These are phyloP conservation scores for Canavalia gladiata DNA, from an alignment of 306 rosid genomes.

Conservation along the genomic window DNA sequence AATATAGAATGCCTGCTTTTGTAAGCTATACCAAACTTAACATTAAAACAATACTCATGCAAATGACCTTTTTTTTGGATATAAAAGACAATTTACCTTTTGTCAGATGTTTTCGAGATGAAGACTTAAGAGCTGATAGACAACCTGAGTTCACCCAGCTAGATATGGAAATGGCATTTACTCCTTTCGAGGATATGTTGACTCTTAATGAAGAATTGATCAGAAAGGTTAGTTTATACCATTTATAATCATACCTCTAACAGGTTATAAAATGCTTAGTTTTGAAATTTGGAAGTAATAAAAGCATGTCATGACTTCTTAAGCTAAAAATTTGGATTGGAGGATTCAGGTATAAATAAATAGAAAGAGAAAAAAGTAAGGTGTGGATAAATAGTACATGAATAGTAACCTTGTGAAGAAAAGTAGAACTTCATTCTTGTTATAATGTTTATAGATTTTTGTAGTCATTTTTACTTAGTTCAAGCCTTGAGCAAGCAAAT, in stretches of 20 bases:
- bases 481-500: too few relatives aligned
- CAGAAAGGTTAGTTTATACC: conserved; percentile 71
- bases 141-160: conserved; percentile 98
- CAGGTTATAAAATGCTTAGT: conserved; percentile 12
- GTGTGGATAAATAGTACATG: too few relatives aligned
- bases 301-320: conserved; percentile 4
- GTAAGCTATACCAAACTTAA: conserved; percentile 8
- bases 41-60: conserved; percentile 17
- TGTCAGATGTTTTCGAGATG: conserved; percentile 93
- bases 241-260: conserved; percentile 27
- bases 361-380: not conserved
- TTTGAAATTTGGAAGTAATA: conserved; percentile 22
- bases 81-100: conserved; percentile 37
- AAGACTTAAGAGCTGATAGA: conserved; percentile 95
- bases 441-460: too few relatives aligned
- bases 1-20: not conserved
- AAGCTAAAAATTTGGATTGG: conserved; percentile 7
- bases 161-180: conserved; percentile 96
- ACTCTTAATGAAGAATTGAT: conserved; percentile 91
- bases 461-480: too few relatives aligned
- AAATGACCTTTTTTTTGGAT: conserved; percentile 6
- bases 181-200: conserved; percentile 92
- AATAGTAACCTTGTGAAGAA: too few relatives aligned
- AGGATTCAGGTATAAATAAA: conserved; percentile 3
- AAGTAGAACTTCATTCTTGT: too few relatives aligned